Conservation (phyloP, 164 flowering plant species). For the grape (Vitis vinifera) region ASM3070453v1 NC_081805.1:6066001-6066500, state of each 20-base stretch:
- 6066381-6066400: slow-evolving; percentile 24
- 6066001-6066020: too few species aligned
- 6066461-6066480: slow-evolving; percentile 25
- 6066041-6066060: too few species aligned
- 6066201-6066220: too few species aligned
- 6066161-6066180: too few species aligned
- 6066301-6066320: slow-evolving; percentile 23
- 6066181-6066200: too few species aligned
- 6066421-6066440: slow-evolving; percentile 2
- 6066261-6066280: too few species aligned
- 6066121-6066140: not conserved
- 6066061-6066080: too few species aligned
- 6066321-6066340: slow-evolving; percentile 25
- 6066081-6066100: too few species aligned
- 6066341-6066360: slow-evolving; percentile 7
- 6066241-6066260: too few species aligned
- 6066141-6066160: not conserved
- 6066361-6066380: slow-evolving; percentile 9
- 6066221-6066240: too few species aligned
- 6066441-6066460: slow-evolving; percentile 2
- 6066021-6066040: too few species aligned
- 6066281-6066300: slow-evolving; percentile 3
- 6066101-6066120: not conserved
- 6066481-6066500: slow-evolving; percentile 34
- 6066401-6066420: slow-evolving; percentile 7